phyloP scores from a whole-genome alignment of 1,284 basidiomycete species.

The Pterula multifida region DNA sequence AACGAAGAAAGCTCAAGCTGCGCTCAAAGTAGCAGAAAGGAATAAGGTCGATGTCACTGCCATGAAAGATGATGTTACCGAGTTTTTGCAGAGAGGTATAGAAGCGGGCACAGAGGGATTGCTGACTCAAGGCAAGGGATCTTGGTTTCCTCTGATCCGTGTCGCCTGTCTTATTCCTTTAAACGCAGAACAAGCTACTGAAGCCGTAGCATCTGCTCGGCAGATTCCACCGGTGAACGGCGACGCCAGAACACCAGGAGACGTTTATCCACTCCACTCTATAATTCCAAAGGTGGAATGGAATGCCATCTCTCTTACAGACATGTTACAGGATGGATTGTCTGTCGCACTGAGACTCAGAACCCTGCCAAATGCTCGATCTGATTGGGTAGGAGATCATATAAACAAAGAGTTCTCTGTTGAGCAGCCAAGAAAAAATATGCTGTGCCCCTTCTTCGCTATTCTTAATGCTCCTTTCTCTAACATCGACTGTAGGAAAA shows the following conservation, averaged over 20 bases:
- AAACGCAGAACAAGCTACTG: conserved; percentile 45
- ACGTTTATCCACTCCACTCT: conserved; percentile 66
- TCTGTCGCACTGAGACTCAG: conserved; percentile 45
- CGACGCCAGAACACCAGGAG: conserved; percentile 50
- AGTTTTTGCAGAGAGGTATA: conserved; percentile 73
- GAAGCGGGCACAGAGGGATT: conserved; percentile 55
- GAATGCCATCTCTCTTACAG: conserved; percentile 44
- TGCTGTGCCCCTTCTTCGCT: conserved; percentile 2
- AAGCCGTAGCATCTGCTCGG: conserved; percentile 46
- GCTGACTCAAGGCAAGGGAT: conserved; percentile 47
- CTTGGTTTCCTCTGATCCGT: neutral
- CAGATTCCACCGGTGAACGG: conserved; percentile 66
- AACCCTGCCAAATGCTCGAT: conserved; percentile 52
- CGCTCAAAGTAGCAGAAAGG: conserved; percentile 73
- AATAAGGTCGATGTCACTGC: conserved; percentile 80
- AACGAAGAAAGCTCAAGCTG: conserved; percentile 83
- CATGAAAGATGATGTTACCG: conserved; percentile 67
- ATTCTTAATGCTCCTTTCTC: neutral
- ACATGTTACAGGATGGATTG: conserved; percentile 37
- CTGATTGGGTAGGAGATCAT: conserved; percentile 12
- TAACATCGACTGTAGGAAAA: conserved; percentile 36
- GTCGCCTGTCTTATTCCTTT: neutral
- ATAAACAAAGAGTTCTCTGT: neutral
- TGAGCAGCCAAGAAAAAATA: neutral
- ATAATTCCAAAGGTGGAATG: conserved; percentile 73